Conservation (phyloP, 768 basidiomycete species). For the Lactarius trivialis region DNA sequence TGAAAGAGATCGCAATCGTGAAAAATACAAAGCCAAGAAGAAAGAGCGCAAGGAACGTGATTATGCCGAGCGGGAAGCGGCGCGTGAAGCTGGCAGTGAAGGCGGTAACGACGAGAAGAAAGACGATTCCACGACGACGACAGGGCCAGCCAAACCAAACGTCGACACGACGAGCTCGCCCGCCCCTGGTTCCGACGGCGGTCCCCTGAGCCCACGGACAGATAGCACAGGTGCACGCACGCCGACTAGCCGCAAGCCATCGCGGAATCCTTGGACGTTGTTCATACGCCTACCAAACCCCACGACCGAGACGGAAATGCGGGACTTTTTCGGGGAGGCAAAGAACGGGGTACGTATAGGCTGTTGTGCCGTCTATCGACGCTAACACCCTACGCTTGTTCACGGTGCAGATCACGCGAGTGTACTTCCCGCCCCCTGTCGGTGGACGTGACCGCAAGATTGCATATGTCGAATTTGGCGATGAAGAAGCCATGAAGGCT, state of each 20-base stretch:
- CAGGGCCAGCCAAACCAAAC: constrained; percentile 30
- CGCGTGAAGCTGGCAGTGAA: constrained; percentile 6
- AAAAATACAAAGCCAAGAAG: constrained; percentile 54
- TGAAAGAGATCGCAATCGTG: constrained; percentile 29
- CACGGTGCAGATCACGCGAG: constrained; percentile 52
- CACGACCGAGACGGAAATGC: constrained; percentile 57
- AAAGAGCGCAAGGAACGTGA: constrained; percentile 58
- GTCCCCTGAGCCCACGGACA: constrained; percentile 38
- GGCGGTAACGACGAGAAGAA: constrained; percentile 31
- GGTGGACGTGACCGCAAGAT: constrained; percentile 49
- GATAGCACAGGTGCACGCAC: constrained; percentile 63
- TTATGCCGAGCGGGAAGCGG: constrained; percentile 36
- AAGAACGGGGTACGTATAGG: constrained; percentile 51
- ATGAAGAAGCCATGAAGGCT: constrained; percentile 77
- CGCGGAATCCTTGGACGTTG: constrained; percentile 77
- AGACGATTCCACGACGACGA: constrained; percentile 26
- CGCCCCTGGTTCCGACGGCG: constrained; percentile 31
- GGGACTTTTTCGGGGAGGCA: constrained; percentile 71
- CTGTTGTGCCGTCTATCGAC: not conserved
- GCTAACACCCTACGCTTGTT: not conserved
- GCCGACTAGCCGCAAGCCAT: constrained; percentile 56
- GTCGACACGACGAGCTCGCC: constrained; percentile 13
- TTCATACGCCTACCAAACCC: constrained; percentile 62
- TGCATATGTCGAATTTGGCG: constrained; percentile 86
- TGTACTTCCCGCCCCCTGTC: constrained; percentile 49